A percentile compares a stretch with the other conserved stretches of the same genome.
phyloP scores from a whole-genome alignment of 2,329 filamentous ascomycete genomes.

The Botrytis medusae region DNA sequence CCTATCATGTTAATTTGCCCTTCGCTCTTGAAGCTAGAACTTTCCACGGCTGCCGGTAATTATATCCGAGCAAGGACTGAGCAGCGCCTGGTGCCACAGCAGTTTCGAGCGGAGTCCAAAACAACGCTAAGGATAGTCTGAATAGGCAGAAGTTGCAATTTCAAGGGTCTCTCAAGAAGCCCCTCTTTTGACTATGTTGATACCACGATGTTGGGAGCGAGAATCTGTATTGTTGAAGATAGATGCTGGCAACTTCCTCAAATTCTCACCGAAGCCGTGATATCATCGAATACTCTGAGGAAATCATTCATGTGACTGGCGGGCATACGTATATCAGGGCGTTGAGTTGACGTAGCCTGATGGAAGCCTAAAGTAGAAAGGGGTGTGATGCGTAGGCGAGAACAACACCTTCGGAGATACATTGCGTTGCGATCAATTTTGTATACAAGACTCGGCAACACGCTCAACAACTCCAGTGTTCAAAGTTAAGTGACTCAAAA shows the following conservation, averaged over 20 bases:
- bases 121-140: neutral
- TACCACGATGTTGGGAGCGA: neutral
- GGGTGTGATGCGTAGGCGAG: conserved; percentile 14
- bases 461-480: neutral
- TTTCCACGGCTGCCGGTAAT: neutral
- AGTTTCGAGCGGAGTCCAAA: neutral
- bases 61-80: neutral
- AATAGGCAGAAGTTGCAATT: neutral
- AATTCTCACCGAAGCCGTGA: neutral
- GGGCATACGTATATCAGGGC: neutral
- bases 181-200: neutral
- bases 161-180: neutral
- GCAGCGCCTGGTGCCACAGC: neutral
- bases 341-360: conserved; percentile 3
- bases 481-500: neutral
- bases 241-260: neutral
- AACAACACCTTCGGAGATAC: neutral
- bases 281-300: neutral
- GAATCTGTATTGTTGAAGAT: neutral
- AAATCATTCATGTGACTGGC: neutral
- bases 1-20: neutral
- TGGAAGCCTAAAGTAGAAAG: conserved; percentile 19
- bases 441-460: neutral
- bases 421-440: neutral
- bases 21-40: neutral